A percentile compares a stretch with the other conserved stretches of the same genome.
These are phyloP conservation scores for Eimeria necatrix DNA, from an alignment of 169 alveolate species.

Conservation along the genomic window DNA sequence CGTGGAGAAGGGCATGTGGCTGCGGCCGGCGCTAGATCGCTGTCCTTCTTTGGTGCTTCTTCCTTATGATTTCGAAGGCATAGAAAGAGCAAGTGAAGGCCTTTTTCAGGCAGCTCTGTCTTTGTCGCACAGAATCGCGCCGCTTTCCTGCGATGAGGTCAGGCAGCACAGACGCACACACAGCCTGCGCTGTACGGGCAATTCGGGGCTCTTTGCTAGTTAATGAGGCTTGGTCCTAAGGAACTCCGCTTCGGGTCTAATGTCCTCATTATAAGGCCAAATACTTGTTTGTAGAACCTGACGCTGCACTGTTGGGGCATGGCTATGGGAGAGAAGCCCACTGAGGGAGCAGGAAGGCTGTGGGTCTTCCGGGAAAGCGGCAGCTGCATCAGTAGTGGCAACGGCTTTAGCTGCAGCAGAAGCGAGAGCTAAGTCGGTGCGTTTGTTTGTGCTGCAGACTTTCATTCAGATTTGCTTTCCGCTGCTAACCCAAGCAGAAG, in stretches of 20 bases:
- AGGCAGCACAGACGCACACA: too few species aligned
- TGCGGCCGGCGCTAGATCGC: conserved; percentile 54
- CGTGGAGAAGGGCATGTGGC: conserved; percentile 79
- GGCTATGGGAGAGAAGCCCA: too few species aligned
- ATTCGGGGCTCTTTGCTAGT: too few species aligned
- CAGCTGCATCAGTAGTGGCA: background rate
- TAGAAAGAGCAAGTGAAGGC: conserved; percentile 41
- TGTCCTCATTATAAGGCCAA: too few species aligned
- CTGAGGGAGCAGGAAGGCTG: too few species aligned
- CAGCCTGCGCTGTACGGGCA: too few species aligned
- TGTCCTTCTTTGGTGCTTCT: conserved; percentile 74
- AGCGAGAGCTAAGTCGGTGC: background rate
- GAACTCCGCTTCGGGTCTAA: too few species aligned
- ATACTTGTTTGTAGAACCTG: too few species aligned
- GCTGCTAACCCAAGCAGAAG: conserved; percentile 8
- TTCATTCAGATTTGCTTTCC: conserved; percentile 36
- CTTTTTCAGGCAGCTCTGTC: conserved; percentile 42
- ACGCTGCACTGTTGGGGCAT: too few species aligned
- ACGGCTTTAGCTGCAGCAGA: background rate
- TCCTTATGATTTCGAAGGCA: conserved; percentile 77
- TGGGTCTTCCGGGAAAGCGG: background rate
- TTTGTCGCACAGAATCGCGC: conserved; percentile 56
- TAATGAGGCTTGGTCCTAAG: too few species aligned
- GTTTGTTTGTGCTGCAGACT: conserved; percentile 38
- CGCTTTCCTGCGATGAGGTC: conserved; percentile 78